A percentile compares a stretch with the other conserved stretches of the same genome.
These are phyloP conservation scores for Penicillium taxi DNA, from an alignment of 495 filamentous ascomycete genomes.

Conservation along the genomic window DNA sequence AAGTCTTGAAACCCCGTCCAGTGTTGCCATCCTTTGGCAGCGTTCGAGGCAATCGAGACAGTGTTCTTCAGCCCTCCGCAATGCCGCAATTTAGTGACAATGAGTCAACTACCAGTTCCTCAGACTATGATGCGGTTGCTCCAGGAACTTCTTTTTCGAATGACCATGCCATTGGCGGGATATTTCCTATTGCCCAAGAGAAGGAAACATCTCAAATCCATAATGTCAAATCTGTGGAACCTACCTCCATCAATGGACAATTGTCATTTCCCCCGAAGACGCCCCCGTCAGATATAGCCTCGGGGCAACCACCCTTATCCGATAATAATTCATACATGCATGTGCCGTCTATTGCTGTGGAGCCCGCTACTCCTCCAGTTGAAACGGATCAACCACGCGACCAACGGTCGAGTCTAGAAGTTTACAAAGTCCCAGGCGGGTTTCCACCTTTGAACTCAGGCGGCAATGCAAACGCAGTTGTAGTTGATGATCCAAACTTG, in stretches of 20 bases:
- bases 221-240: conserved; percentile 11
- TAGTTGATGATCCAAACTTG: conserved; percentile 14
- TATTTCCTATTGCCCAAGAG: conserved; percentile 36
- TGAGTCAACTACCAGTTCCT: conserved; percentile 31
- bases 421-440: conserved; percentile 29
- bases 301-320: conserved; percentile 4
- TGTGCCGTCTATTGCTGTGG: conserved; percentile 39
- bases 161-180: conserved; percentile 55
- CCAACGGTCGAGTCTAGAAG: conserved; percentile 31
- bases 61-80: conserved; percentile 10
- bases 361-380: conserved; percentile 20
- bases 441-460: conserved; percentile 28
- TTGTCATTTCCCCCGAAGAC: not conserved
- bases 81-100: conserved; percentile 30
- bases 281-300: not conserved
- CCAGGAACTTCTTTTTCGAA: conserved; percentile 40
- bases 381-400: conserved; percentile 7
- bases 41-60: conserved; percentile 45
- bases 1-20: conserved; percentile 65
- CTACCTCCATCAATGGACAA: conserved; percentile 7
- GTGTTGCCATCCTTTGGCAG: conserved; percentile 80
- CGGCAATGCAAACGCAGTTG: conserved; percentile 10
- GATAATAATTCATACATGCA: conserved; percentile 7
- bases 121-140: conserved; percentile 20
- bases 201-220: conserved; percentile 2